Percentiles rank a stretch among this genome's conserved stretches.
phyloP scores from a whole-genome alignment of 306 rosid genomes.

The Myrica gale region DNA sequence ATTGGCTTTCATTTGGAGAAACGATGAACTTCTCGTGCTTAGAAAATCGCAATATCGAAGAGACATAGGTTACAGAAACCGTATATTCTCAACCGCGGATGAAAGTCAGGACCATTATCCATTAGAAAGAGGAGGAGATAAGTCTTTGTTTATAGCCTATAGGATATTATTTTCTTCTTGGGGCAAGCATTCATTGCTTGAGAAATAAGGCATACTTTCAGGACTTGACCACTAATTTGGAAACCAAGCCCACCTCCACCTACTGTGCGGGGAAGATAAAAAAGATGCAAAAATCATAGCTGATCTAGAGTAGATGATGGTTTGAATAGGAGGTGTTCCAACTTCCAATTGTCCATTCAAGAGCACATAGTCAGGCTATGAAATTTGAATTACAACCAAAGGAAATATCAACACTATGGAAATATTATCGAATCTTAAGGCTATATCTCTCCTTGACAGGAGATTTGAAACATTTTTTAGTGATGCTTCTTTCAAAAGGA shows the following conservation, averaged over 20 bases:
- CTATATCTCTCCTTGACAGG: no score
- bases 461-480: no score
- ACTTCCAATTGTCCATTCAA: not conserved
- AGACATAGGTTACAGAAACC: slow-evolving; percentile 1
- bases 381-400: no score
- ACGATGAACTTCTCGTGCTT: slow-evolving; percentile 7
- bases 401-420: no score
- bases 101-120: slow-evolving; percentile 7
- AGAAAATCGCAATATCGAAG: slow-evolving; percentile 18
- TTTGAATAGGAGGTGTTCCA: not conserved
- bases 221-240: slow-evolving; percentile 25
- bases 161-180: slow-evolving; percentile 32
- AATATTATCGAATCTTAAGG: no score
- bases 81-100: slow-evolving; percentile 10
- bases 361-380: no score
- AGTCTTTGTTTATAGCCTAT: not conserved
- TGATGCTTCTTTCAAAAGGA: no score
- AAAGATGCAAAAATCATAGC: slow-evolving; percentile 18
- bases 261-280: slow-evolving; percentile 20
- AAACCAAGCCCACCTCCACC: slow-evolving; percentile 21
- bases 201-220: slow-evolving; percentile 18
- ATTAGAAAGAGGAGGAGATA: slow-evolving; percentile 4
- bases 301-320: slow-evolving; percentile 17
- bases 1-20: not conserved
- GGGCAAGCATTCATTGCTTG: slow-evolving; percentile 34